These are phyloP conservation scores for Calocera cornea DNA, from an alignment of 768 basidiomycete species.

Conservation along the genomic window DNA sequence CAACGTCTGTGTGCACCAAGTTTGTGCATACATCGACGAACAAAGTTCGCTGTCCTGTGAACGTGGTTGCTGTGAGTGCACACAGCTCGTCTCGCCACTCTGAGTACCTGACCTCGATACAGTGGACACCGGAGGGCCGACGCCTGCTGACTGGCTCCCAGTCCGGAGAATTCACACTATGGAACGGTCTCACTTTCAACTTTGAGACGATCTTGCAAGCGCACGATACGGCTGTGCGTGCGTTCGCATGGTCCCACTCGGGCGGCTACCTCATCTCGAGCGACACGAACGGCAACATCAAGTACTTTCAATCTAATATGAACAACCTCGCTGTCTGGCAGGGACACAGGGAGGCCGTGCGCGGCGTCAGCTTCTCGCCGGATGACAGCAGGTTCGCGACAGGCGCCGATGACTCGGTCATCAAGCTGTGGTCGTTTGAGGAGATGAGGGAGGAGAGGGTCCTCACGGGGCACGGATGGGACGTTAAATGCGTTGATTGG, in stretches of 20 bases:
- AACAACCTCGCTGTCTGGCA: constrained; percentile 93
- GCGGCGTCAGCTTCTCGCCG: constrained; percentile 83
- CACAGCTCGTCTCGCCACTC: background rate
- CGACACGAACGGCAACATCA: constrained; percentile 88
- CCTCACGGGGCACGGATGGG: constrained; percentile 95
- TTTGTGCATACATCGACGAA: constrained; percentile 98
- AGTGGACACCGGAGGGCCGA: constrained; percentile 98
- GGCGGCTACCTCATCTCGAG: constrained; percentile 88
- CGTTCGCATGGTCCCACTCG: constrained; percentile 79
- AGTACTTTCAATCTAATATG: constrained; percentile 99
- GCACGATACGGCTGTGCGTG: constrained; percentile 87
- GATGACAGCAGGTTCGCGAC: constrained; percentile 87
- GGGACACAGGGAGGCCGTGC: constrained; percentile 87
- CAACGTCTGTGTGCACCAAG: constrained; percentile 90
- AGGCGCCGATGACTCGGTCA: constrained; percentile 87
- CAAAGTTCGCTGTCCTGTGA: constrained; percentile 94
- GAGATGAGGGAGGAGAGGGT: constrained; percentile 79
- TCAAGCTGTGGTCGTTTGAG: constrained; percentile 91
- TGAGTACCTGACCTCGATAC: background rate
- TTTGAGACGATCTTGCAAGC: constrained; percentile 99
- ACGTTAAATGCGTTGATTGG: constrained; percentile 97
- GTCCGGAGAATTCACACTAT: constrained; percentile 94
- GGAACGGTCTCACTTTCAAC: constrained; percentile 99
- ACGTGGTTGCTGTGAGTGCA: constrained; percentile 72
- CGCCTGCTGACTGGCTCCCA: constrained; percentile 90